Evolutionary conservation across 371 early-diverging fungal species (phyloP), one percentile per base, ranked within the genome.

Genomic region (Rhizomucor miehei): DNA sequence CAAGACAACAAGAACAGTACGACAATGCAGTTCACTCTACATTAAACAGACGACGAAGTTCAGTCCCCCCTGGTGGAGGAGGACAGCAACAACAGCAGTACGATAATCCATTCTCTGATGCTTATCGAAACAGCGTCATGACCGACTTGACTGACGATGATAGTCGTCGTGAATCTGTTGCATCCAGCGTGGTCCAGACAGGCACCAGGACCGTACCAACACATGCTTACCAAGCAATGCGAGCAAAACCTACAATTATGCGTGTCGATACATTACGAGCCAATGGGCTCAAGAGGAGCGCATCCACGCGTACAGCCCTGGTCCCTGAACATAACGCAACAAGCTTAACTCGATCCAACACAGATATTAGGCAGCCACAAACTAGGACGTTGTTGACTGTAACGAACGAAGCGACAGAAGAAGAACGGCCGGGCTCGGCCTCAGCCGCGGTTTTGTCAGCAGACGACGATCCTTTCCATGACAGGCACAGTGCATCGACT

Each of bases 181-280:
- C 65, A 8, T 67, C 67, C n/a, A 60, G 62, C 38, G 44, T 63
- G 17, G 52, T 46, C 11, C 60, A 51, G 20, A 56, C 51, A 9
- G 21, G 41, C n/a, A 48, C 49, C 10, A 57, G 54, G 1, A 54
- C 55, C 13, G 59, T 57, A 3, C 62, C 69, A 10, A 54, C 62
- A 19, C 70, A 67, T 40, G 69, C 77, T 19, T 63, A 69, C 21
- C 77, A 77, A 52, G 62, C 71, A 16, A 60, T 51, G 24, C 54
- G 77, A 50, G 77, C 77, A 0, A 69, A 64, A 64, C 74, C 77
- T 1, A 65, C 65, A 40, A 69, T 77, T 23, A 62, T 77, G 67
- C 67, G 77, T 17, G 73, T 77, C 51, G 69, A 77, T 47, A 74
- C 77, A 0, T 61, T 77, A 5, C 63, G 63, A 19, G 47, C 50